A percentile compares a stretch with the other conserved stretches of the same genome.
Conservation (phyloP, 805 yeast genomes). For the Tetrapisispora namnaoensis region DNA sequence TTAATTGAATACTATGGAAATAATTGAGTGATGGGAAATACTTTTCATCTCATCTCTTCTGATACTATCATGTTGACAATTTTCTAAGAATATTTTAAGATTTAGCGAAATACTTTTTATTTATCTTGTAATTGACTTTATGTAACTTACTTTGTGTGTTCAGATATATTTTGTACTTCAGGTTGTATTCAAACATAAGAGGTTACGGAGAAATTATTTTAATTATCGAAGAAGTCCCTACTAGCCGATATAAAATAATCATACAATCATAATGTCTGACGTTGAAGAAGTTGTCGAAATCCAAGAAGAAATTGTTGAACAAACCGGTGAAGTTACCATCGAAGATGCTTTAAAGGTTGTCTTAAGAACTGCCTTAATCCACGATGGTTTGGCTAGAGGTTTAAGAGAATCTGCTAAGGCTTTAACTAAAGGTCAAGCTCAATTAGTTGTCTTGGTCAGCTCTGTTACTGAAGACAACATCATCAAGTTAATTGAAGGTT, state of each 20-base stretch:
- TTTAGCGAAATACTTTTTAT: background rate
- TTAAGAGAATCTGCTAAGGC: constrained; percentile 99
- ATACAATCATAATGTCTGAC: constrained; percentile 19
- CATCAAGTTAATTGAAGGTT: constrained; percentile 96
- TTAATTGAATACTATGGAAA: too few relatives aligned
- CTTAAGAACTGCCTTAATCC: constrained; percentile 93
- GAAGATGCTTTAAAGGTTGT: constrained; percentile 98
- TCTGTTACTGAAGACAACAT: constrained; percentile 97
- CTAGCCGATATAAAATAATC: constrained; percentile 11
- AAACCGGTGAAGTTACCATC: constrained; percentile 81
- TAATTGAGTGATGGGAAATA: too few relatives aligned
- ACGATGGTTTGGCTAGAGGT: constrained; percentile 99
- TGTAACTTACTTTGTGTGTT: too few relatives aligned
- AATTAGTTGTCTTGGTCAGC: constrained; percentile 94
- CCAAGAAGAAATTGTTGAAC: constrained; percentile 74
- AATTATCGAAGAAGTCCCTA: constrained; percentile 67
- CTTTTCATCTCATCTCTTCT: background rate
- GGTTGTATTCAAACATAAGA: background rate
- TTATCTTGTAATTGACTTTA: too few relatives aligned
- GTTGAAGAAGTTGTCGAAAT: constrained; percentile 61
- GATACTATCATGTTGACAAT: too few relatives aligned
- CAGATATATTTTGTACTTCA: background rate
- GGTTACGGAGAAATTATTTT: constrained; percentile 45
- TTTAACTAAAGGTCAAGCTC: constrained; percentile 94
- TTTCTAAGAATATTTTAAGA: background rate